Base-by-base conservation (phyloP, 2,329 filamentous ascomycete species). In the Monosporascus sp. region DNA sequence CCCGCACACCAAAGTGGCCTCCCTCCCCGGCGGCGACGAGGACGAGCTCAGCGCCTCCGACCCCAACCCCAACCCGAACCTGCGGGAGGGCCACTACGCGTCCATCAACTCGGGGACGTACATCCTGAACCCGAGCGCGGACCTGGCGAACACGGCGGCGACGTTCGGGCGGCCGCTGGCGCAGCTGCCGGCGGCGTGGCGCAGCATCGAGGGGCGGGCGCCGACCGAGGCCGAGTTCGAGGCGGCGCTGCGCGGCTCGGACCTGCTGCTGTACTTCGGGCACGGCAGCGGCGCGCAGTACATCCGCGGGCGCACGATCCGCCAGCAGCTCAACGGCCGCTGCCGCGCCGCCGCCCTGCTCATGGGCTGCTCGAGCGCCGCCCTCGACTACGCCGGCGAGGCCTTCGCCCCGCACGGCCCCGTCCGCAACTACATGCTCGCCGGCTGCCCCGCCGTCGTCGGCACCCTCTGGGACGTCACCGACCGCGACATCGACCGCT, bases 401-500 rank as follows among this genome's bases (percentile, higher is more conserved):
- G 43, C 43, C 43, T 96, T 96, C 64, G 92, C 97, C 69, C 86
- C 88, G n/a, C 87, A 89, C 62, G 93, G 94, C 1, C 91, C 93
- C 52, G 89, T 94, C 24, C 85, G 92, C 74, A 91, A 92, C 63
- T 97, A 97, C 72, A 85, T 99, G 72, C 85, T 93, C 61, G 92
- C 91, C 0, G 93, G 91, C 1, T 85, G 82, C 61, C 91, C 91
- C 3, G 91, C 93, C 0, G 84, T 97, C 9, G 85, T 97, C 2
- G 94, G 91, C 46, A 97, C 92, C 17, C 77, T 99, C 38, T 99
- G 94, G 94, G 94, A 99, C 70, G 94, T 99, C 49, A 99, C 94
- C 9, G 94, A 99, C 69, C 89, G 89, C 64, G 94, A 99, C 69
- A 96, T 97, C 68, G 95, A 99, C 74, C 88, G 92, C 18, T 96